Evolutionary conservation across 2,329 filamentous ascomycete genomes (phyloP), one percentile per base, ranked within the genome.

Genomic region (Chrysoporthe cubensis): DNA sequence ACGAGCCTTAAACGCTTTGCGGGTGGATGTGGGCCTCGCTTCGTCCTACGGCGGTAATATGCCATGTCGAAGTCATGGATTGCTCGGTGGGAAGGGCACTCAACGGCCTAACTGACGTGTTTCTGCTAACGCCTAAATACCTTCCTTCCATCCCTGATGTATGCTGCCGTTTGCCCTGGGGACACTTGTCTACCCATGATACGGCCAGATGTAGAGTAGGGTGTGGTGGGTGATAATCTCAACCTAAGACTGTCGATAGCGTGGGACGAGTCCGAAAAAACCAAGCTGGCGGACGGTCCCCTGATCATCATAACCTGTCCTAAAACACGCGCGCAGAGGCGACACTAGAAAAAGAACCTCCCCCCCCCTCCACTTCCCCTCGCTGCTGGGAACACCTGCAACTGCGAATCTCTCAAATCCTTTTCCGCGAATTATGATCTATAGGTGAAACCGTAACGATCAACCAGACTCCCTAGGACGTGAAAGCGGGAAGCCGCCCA

Each of bases 361-460:
- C 56, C 62, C 34, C 52, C 32, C 37, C 18, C 37, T 59, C 50
- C 52, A 44, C 65, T 32, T 60, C 44, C 32, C 66, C 48, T 65
- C 46, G 34, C 54, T 34, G 56, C 59, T 40, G 58, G 54, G 64
- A 48, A 32, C 34, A 59, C 54, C 26, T 44, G 56, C 63, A 52
- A 67, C 62, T 54, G 61, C 58, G 60, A 64, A 65, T 56, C 60
- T 67, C 56, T 56, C 52, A 52, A 62, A 60, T 52, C 70, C 59
- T 62, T 61, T 63, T 69, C 59, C 63, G 70, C 66, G 68, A 63
- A 72, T 72, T 71, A 72, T 67, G 68, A 66, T 71, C 71, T 72
- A 72, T 67, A 66, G 68, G 66, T 64, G 40, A 64, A 68, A 62
- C 60, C 68, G 61, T 70, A 67, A 52, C 67, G 67, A 66, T 64